Conservation (phyloP, 1,139 yeast species). For the Suhomyces wounanorum region DNA sequence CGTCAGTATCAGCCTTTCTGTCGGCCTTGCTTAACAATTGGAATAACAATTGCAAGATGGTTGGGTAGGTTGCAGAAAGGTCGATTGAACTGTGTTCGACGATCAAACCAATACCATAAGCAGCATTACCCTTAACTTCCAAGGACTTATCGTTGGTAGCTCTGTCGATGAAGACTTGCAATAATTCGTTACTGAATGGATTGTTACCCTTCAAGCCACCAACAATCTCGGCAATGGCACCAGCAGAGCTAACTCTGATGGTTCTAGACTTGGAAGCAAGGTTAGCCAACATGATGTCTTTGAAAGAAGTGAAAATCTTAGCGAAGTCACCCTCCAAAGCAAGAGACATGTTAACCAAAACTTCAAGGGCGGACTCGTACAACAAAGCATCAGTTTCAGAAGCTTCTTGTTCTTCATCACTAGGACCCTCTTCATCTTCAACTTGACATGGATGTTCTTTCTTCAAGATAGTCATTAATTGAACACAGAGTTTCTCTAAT, state of each 20-base stretch:
- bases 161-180: conserved; percentile 68
- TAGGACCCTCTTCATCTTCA: conserved; percentile 52
- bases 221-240: conserved; percentile 88
- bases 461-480: conserved; percentile 69
- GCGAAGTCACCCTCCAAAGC: conserved; percentile 76
- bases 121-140: conserved; percentile 94
- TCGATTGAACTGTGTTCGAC: conserved; percentile 62
- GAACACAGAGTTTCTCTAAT: conserved; percentile 69
- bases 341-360: conserved; percentile 71
- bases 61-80: conserved; percentile 63
- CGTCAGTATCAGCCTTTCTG: conserved; percentile 61
- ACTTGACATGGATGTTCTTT: conserved; percentile 84
- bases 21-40: conserved; percentile 79
- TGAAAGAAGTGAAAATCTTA: conserved; percentile 72
- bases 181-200: conserved; percentile 68
- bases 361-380: conserved; percentile 84
- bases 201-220: conserved; percentile 71
- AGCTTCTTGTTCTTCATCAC: conserved; percentile 60
- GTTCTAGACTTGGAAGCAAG: conserved; percentile 64
- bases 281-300: conserved; percentile 62
- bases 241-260: conserved; percentile 83
- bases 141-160: conserved; percentile 75
- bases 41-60: conserved; percentile 74
- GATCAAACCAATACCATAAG: conserved; percentile 90
- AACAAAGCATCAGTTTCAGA: conserved; percentile 88